Base-by-base conservation (phyloP, 2,329 filamentous ascomycete genomes). In the Pleurostoma richardsiae region DNA sequence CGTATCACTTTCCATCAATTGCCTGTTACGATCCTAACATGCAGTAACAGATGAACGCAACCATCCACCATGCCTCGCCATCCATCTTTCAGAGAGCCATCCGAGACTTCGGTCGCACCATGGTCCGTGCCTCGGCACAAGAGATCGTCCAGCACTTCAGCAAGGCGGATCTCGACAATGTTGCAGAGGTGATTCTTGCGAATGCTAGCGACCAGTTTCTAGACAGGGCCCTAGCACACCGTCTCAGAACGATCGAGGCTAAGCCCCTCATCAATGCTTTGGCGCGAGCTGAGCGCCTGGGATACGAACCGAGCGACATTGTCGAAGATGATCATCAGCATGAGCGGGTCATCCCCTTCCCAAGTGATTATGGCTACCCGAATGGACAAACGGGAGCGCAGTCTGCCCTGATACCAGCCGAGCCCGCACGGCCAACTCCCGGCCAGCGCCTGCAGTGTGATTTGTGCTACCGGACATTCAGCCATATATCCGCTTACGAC, bases 201-300 rank as follows among this genome's bases (percentile, higher is more conserved):
- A 75, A 70, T 44, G 71, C 68, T 10, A 76, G 75, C 52, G 60
- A 73, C 30, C 48, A 52, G 1, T 79, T 82, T 45, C 66, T 82
- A 2, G 78, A 81, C 55, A 70, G 65, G 45, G 76, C 71, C 4
- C 56, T 82, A n/a, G 71, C 73, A 19, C 65, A 61, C 45, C 73
- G 79, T 0, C 64, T 82, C 4, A 66, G 68, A 41, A 78, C 74
- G 2, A 81, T 82, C 44, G 69, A 71, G 7, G 77, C 76, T 1
- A 70, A 75, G 29, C 68, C 72, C 10, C 68, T 82, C 3, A 73
- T 82, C 45, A 80, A 81, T 48, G 74, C 77, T 10, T 67, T 82
- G 26, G 78, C 78, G 2, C 67, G 72, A 33, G 77, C 78, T 2
- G 76, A 80, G 53, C 74, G 79, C 3, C 68, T 82, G 0, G 79